These are phyloP conservation scores for Cantharellus anzutake DNA, from an alignment of 768 basidiomycete species.

Conservation along the genomic window DNA sequence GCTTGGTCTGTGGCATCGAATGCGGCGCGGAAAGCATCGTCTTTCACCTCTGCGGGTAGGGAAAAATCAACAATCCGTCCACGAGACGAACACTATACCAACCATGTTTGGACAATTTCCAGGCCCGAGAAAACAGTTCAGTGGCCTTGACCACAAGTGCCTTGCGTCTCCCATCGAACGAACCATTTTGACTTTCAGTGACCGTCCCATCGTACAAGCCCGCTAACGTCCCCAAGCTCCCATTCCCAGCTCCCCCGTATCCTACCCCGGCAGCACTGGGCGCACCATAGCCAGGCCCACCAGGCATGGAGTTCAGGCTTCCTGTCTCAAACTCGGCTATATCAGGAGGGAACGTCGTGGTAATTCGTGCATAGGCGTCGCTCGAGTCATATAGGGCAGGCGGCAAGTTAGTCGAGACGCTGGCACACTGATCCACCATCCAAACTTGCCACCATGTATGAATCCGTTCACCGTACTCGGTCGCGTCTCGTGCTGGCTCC, in stretches of 20 bases:
- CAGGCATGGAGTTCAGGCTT: not conserved
- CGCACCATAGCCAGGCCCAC: too few relatives aligned
- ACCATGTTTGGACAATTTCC: conserved; percentile 1
- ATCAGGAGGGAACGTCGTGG: not conserved
- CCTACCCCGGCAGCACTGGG: too few relatives aligned
- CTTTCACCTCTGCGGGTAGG: not conserved
- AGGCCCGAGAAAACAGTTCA: not conserved
- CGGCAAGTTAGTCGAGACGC: not conserved
- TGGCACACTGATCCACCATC: not conserved
- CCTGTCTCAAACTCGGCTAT: not conserved
- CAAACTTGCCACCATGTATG: conserved; percentile 1
- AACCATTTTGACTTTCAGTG: not conserved
- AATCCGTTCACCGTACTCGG: not conserved
- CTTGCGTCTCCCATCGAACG: not conserved
- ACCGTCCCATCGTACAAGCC: not conserved
- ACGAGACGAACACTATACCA: not conserved
- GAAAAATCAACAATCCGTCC: not conserved
- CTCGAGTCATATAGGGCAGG: not conserved
- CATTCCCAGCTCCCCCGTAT: not conserved
- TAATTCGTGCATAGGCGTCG: not conserved
- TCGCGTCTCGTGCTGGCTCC: not conserved
- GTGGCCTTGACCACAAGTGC: not conserved
- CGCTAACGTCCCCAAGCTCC: not conserved
- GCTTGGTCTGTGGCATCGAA: not conserved
- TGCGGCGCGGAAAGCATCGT: not conserved